phyloP scores from a whole-genome alignment of 2,329 filamentous ascomycete genomes.

The Herpotrichia juniperi region DNA sequence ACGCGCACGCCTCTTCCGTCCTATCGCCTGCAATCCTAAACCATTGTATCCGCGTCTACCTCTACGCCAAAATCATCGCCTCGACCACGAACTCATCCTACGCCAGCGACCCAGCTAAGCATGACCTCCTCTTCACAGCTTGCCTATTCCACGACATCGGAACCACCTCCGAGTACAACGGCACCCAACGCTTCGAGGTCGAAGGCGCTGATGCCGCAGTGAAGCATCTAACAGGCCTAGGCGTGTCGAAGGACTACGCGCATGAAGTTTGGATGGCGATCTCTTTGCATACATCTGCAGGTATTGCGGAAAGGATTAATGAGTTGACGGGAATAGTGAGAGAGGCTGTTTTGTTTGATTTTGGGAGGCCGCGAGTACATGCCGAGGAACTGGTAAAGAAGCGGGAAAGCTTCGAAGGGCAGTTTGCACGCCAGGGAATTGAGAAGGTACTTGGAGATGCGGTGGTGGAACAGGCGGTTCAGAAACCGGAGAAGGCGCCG shows the following conservation, averaged over 20 bases:
- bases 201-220: constrained; percentile 53
- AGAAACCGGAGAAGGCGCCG: constrained; percentile 48
- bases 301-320: constrained; percentile 52
- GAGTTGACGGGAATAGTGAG: constrained; percentile 47
- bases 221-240: constrained; percentile 31
- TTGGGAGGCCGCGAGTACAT: constrained; percentile 29
- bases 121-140: constrained; percentile 56
- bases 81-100: constrained; percentile 35
- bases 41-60: constrained; percentile 74
- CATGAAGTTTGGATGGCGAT: constrained; percentile 55
- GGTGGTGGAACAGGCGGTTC: constrained; percentile 49
- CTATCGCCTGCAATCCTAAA: constrained; percentile 65
- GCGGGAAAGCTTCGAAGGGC: constrained; percentile 28
- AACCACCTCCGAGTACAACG: constrained; percentile 57
- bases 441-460: constrained; percentile 53
- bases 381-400: constrained; percentile 24
- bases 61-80: constrained; percentile 57
- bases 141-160: constrained; percentile 78
- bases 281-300: constrained; percentile 51
- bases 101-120: constrained; percentile 44
- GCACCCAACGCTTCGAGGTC: constrained; percentile 51
- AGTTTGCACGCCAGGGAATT: constrained; percentile 44
- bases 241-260: constrained; percentile 29
- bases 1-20: constrained; percentile 49
- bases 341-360: constrained; percentile 48